Evolutionary conservation across 768 basidiomycete species (phyloP).

Genomic region (Suillus fuscotomentosus): DNA sequence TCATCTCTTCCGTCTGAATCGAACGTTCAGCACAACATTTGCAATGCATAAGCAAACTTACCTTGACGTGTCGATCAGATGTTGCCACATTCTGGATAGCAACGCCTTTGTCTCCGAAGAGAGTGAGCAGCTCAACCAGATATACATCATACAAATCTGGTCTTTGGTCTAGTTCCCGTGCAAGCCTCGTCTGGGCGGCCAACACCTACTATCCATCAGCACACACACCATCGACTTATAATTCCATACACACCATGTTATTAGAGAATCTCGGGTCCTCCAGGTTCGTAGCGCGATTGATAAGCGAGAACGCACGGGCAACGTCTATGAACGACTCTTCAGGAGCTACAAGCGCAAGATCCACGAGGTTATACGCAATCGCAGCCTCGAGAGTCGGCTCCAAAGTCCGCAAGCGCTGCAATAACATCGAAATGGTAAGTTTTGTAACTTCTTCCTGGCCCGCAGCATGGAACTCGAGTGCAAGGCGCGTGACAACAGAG

Average conservation of each 20-base stretch:
- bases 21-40: background rate
- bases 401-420: constrained; percentile 81
- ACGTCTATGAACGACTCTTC: constrained; percentile 80
- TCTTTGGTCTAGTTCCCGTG: constrained; percentile 70
- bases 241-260: constrained; percentile 65
- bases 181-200: constrained; percentile 87
- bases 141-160: constrained; percentile 80
- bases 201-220: constrained; percentile 53
- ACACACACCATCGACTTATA: background rate
- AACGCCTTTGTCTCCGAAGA: constrained; percentile 90
- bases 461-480: constrained; percentile 63
- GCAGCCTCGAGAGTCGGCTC: constrained; percentile 90
- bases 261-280: constrained; percentile 88
- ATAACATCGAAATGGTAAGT: constrained; percentile 87
- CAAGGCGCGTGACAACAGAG: constrained; percentile 83
- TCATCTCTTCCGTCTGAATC: constrained; percentile 73
- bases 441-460: constrained; percentile 84
- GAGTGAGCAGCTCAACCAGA: constrained; percentile 76
- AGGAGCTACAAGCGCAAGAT: constrained; percentile 79
- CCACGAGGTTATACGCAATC: constrained; percentile 89
- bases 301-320: constrained; percentile 77
- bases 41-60: constrained; percentile 22
- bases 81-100: constrained; percentile 82
- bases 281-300: constrained; percentile 83
- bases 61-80: constrained; percentile 65